A percentile compares a stretch with the other conserved stretches of the same genome.
These are phyloP conservation scores for Linnemannia exigua DNA, from an alignment of 192 early-diverging fungal genomes.

Conservation along the genomic window DNA sequence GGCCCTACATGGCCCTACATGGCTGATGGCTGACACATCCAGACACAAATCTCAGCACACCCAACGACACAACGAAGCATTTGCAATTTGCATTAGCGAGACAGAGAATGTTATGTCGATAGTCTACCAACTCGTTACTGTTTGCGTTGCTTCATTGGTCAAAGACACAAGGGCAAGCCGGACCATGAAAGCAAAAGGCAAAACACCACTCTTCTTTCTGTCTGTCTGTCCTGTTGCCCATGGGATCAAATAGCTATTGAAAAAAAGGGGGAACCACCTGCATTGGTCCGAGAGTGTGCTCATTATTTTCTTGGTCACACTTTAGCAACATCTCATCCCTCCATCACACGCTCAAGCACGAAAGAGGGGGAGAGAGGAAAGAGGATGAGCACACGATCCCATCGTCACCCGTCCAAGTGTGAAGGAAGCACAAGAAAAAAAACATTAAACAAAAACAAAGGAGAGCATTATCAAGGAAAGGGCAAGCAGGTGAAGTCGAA, in stretches of 20 bases:
- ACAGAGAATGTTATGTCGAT: not conserved
- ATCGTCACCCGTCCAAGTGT: slow-evolving; percentile 14
- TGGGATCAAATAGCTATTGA: slow-evolving; percentile 24
- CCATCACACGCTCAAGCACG: slow-evolving; percentile 8
- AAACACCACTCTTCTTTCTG: too few species aligned
- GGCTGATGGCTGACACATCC: too few species aligned
- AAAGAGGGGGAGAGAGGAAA: not conserved
- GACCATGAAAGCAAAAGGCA: not conserved
- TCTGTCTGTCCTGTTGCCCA: slow-evolving; percentile 14
- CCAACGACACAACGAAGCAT: not conserved
- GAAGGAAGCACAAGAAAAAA: not conserved
- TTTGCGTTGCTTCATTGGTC: not conserved
- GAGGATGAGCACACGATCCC: slow-evolving; percentile 16
- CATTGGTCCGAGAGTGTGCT: not conserved
- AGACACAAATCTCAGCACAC: not conserved
- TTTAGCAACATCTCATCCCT: not conserved
- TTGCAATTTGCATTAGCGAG: slow-evolving; percentile 2
- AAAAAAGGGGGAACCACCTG: slow-evolving; percentile 23
- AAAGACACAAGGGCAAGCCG: not conserved
- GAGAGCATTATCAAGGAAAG: too few species aligned
- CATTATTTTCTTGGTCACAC: slow-evolving; percentile 16
- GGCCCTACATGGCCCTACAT: too few species aligned
- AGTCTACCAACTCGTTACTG: too few species aligned
- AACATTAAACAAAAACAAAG: not conserved
- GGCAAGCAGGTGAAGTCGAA: too few species aligned